Evolutionary conservation across 2,329 filamentous ascomycete species (phyloP).

Genomic region (Colletotrichum sp.): DNA sequence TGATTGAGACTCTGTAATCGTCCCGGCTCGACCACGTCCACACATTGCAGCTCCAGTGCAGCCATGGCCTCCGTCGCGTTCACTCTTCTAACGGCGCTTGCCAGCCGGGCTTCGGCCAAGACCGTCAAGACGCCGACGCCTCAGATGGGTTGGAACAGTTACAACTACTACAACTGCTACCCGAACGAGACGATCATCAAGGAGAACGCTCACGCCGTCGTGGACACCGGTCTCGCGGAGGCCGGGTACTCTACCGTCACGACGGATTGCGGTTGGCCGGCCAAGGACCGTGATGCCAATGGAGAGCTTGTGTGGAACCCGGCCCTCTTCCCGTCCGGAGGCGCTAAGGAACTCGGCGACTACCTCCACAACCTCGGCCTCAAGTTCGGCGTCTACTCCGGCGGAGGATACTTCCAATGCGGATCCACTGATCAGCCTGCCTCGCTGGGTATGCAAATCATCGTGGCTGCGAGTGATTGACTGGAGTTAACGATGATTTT

Average conservation of each 20-base stretch:
- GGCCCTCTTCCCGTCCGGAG: constrained; percentile 54
- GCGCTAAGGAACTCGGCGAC: constrained; percentile 50
- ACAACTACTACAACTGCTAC: constrained; percentile 59
- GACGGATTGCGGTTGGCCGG: constrained; percentile 64
- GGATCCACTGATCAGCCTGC: constrained; percentile 47
- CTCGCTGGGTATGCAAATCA: constrained; percentile 40
- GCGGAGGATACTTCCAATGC: constrained; percentile 49
- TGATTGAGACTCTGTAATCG: background rate
- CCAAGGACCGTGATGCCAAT: constrained; percentile 40
- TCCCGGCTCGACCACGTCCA: background rate
- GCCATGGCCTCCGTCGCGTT: background rate
- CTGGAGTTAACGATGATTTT: background rate
- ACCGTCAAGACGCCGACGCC: constrained; percentile 36
- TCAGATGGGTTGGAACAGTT: constrained; percentile 63
- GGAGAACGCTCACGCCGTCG: constrained; percentile 56
- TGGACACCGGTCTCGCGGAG: constrained; percentile 54
- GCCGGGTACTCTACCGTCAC: constrained; percentile 63
- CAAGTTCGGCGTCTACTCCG: constrained; percentile 61
- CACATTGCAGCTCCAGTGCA: background rate
- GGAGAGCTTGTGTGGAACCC: constrained; percentile 55
- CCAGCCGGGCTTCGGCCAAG: constrained; percentile 3
- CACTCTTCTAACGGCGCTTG: background rate
- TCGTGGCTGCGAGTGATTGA: too few species aligned
- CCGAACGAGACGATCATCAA: constrained; percentile 54
- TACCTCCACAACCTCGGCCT: constrained; percentile 53